These are phyloP conservation scores for Leccinum ponderosum DNA, from an alignment of 1,284 basidiomycete species.

Conservation along the genomic window DNA sequence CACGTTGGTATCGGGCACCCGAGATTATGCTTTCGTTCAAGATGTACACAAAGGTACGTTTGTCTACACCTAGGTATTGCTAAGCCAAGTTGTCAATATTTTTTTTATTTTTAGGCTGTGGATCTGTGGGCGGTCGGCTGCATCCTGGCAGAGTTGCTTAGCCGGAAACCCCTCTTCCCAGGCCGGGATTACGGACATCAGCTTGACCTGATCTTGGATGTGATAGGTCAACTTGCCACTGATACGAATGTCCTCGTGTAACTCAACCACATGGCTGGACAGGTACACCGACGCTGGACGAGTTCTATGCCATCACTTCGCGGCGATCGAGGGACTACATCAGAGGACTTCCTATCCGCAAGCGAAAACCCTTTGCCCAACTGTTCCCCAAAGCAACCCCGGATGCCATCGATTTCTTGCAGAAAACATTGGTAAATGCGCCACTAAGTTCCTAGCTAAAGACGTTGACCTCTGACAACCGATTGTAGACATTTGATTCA, in stretches of 20 bases:
- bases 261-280: conserved; percentile 7
- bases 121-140: conserved; percentile 89
- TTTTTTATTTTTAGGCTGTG: conserved; percentile 51
- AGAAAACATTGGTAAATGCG: conserved; percentile 69
- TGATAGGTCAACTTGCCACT: conserved; percentile 55
- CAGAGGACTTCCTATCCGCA: conserved; percentile 72
- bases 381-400: conserved; percentile 72
- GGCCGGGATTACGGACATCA: conserved; percentile 90
- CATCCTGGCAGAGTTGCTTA: conserved; percentile 86
- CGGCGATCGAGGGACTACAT: conserved; percentile 85
- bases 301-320: conserved; percentile 86
- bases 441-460: background rate
- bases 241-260: background rate
- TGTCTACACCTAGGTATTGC: conserved; percentile 1
- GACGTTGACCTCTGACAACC: conserved; percentile 3
- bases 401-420: conserved; percentile 82
- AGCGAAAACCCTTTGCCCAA: conserved; percentile 57
- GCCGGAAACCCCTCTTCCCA: conserved; percentile 80
- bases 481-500: conserved; percentile 74
- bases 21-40: conserved; percentile 92
- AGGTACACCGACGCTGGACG: conserved; percentile 83
- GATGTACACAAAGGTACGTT: conserved; percentile 69
- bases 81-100: conserved; percentile 1
- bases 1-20: conserved; percentile 82
- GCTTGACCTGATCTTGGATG: conserved; percentile 81